These are phyloP conservation scores for Limtongia smithiae DNA, from an alignment of 805 yeast species.

Conservation along the genomic window DNA sequence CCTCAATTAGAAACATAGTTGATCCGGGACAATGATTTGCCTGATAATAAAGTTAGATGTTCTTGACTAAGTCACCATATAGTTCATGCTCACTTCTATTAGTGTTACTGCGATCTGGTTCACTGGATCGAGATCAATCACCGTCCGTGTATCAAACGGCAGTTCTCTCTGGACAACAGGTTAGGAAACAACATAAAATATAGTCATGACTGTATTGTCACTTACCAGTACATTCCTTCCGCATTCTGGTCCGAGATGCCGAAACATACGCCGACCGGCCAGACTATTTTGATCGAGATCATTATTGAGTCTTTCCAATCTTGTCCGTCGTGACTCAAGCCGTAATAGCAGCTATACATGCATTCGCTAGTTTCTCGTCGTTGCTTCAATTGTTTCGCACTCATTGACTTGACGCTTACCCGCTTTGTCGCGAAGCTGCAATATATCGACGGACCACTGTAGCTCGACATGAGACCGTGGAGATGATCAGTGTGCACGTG, in stretches of 20 bases:
- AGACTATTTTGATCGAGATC: slow-evolving; percentile 29
- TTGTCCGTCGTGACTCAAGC: slow-evolving; percentile 2
- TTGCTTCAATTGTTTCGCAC: too few relatives aligned
- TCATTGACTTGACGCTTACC: too few relatives aligned
- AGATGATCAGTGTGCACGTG: slow-evolving; percentile 58
- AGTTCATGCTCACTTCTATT: slow-evolving; percentile 39
- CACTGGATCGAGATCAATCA: slow-evolving; percentile 23
- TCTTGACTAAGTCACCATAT: too few relatives aligned
- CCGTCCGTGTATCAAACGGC: slow-evolving; percentile 30
- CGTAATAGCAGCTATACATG: slow-evolving; percentile 13
- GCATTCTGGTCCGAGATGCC: slow-evolving; percentile 22
- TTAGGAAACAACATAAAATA: not conserved
- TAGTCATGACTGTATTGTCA: not conserved
- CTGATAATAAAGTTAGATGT: too few relatives aligned
- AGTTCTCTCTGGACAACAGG: slow-evolving; percentile 15
- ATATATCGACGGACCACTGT: slow-evolving; percentile 44
- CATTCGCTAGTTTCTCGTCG: too few relatives aligned
- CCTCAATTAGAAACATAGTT: slow-evolving; percentile 50
- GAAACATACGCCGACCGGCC: slow-evolving; percentile 30
- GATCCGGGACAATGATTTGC: slow-evolving; percentile 63
- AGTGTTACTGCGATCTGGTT: slow-evolving; percentile 40
- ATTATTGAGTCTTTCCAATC: slow-evolving; percentile 7
- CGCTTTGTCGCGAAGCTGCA: slow-evolving; percentile 46
- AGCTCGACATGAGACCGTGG: slow-evolving; percentile 44
- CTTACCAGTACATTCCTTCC: slow-evolving; percentile 13